Conservation (phyloP, 495 filamentous ascomycete species). For the Hyaloscypha hepaticicola region DNA sequence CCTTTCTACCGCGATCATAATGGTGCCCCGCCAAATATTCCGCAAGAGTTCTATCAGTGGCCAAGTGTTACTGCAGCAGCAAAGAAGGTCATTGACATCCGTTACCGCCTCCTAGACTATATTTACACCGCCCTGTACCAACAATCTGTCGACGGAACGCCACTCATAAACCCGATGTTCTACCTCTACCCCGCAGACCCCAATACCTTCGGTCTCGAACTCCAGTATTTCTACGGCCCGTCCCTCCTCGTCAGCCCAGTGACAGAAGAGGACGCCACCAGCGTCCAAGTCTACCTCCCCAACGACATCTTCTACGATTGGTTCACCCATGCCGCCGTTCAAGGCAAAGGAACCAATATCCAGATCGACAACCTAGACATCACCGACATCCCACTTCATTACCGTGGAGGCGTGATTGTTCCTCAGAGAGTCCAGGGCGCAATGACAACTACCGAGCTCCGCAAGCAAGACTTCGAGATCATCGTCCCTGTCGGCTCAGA, state of each 20-base stretch:
- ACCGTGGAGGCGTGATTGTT: constrained; percentile 87
- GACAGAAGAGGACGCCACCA: constrained; percentile 65
- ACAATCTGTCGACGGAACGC: constrained; percentile 74
- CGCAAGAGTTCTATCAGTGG: constrained; percentile 84
- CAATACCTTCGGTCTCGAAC: constrained; percentile 78
- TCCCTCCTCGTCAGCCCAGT: constrained; percentile 86
- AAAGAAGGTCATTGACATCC: constrained; percentile 67
- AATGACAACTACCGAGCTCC: constrained; percentile 77
- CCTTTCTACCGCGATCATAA: constrained; percentile 88
- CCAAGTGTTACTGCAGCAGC: constrained; percentile 61
- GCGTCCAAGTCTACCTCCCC: constrained; percentile 75
- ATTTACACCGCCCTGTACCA: constrained; percentile 97
- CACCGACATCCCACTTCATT: constrained; percentile 80
- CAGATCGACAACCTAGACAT: constrained; percentile 65
- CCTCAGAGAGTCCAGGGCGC: constrained; percentile 78
- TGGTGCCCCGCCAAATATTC: constrained; percentile 38
- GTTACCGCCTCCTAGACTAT: constrained; percentile 84
- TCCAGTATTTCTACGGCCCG: constrained; percentile 85
- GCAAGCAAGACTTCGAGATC: constrained; percentile 90
- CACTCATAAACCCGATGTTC: constrained; percentile 86
- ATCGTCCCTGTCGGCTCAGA: constrained; percentile 69
- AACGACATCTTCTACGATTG: constrained; percentile 92
- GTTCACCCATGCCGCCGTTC: constrained; percentile 74
- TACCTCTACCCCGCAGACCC: constrained; percentile 84
- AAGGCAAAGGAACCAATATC: constrained; percentile 71